Conservation (phyloP, 1,139 yeast species). For the Kodamaea plutei region DNA sequence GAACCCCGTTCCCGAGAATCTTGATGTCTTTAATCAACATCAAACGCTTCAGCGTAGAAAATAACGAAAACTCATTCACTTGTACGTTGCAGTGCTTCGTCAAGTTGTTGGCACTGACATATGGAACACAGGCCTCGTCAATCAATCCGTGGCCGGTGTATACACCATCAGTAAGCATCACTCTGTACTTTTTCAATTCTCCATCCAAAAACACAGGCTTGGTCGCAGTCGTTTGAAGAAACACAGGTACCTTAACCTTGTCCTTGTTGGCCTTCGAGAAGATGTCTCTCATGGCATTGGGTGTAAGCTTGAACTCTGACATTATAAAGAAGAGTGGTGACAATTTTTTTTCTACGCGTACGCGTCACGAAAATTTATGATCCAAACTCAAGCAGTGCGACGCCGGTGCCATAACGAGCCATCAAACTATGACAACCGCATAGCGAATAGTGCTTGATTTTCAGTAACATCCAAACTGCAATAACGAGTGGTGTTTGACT, state of each 20-base stretch:
- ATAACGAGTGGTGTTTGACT: too few species aligned
- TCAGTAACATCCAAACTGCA: too few species aligned
- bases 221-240: slow-evolving; percentile 46
- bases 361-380: too few species aligned
- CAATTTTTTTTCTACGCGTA: slow-evolving; percentile 6
- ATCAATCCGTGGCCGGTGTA: slow-evolving; percentile 62
- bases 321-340: slow-evolving; percentile 3
- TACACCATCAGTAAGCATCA: slow-evolving; percentile 62
- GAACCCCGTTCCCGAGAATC: slow-evolving; percentile 39
- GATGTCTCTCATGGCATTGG: slow-evolving; percentile 13
- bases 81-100: slow-evolving; percentile 30
- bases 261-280: slow-evolving; percentile 12
- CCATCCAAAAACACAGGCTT: slow-evolving; percentile 40
- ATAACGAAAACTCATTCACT: slow-evolving; percentile 43
- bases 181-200: slow-evolving; percentile 47
- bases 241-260: slow-evolving; percentile 7
- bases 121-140: slow-evolving; percentile 53
- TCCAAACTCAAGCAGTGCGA: too few species aligned
- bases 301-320: slow-evolving; percentile 7
- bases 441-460: too few species aligned
- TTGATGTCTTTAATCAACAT: slow-evolving; percentile 51
- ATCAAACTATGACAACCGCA: too few species aligned
- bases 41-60: slow-evolving; percentile 50
- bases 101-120: slow-evolving; percentile 46
- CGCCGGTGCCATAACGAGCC: too few species aligned